These are phyloP conservation scores for Colletotrichum sp. DNA, from an alignment of 2,329 filamentous ascomycete species.

Conservation along the genomic window DNA sequence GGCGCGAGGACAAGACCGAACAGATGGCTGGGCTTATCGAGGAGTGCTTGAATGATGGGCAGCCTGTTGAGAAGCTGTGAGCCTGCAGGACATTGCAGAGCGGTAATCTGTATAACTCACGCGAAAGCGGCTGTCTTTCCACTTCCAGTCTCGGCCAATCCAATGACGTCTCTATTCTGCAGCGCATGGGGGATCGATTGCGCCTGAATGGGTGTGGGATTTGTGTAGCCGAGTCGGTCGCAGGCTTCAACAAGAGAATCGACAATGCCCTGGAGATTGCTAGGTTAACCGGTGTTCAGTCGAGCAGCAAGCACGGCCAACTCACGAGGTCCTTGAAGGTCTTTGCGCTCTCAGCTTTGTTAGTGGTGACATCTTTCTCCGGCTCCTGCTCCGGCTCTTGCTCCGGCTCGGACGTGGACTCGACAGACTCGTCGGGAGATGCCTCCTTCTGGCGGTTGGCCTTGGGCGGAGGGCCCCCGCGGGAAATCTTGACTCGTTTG, in stretches of 20 bases:
- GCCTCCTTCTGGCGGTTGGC: background rate
- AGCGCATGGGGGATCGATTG: conserved; percentile 84
- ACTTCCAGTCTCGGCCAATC: conserved; percentile 78
- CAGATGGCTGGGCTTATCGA: conserved; percentile 84
- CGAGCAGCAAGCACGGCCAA: background rate
- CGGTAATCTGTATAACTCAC: background rate
- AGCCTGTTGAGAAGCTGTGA: conserved; percentile 42
- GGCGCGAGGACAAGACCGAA: conserved; percentile 93
- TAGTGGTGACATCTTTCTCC: conserved; percentile 27
- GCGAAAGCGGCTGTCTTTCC: conserved; percentile 92
- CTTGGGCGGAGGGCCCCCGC: background rate
- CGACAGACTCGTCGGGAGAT: background rate
- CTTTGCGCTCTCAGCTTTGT: conserved; percentile 43
- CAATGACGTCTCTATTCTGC: conserved; percentile 84
- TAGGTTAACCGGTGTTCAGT: conserved; percentile 19
- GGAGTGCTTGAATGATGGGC: conserved; percentile 87
- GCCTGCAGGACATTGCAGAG: background rate
- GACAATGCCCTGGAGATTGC: conserved; percentile 69
- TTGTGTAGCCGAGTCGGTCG: conserved; percentile 78
- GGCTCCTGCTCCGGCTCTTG: background rate
- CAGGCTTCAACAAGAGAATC: conserved; percentile 91
- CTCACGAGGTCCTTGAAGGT: conserved; percentile 70
- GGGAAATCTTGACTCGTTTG: background rate
- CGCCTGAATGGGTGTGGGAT: conserved; percentile 87
- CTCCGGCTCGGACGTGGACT: conserved; percentile 7